Percentiles rank a stretch among this genome's conserved stretches.
Evolutionary conservation across 2,329 filamentous ascomycete species (phyloP).

Genomic region (Fonsecaea multimorphosa): DNA sequence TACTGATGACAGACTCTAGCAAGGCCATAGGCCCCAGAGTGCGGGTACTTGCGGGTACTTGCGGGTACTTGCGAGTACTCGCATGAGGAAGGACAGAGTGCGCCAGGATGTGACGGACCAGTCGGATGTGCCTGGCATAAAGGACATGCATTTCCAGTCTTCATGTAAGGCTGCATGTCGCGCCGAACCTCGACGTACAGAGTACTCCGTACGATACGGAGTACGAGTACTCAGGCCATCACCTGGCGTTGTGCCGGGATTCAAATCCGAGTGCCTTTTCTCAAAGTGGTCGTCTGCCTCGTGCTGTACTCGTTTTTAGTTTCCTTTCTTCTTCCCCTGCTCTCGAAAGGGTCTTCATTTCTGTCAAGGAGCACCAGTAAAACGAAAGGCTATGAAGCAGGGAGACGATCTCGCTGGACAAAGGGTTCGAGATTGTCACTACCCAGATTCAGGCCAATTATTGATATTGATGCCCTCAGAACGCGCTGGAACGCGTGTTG

Average conservation of each 20-base stretch:
- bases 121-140: neutral
- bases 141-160: neutral
- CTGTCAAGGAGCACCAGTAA: neutral
- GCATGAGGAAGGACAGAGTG: neutral
- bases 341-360: neutral
- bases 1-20: neutral
- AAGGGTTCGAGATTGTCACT: neutral
- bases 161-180: neutral
- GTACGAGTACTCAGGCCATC: neutral
- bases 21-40: neutral
- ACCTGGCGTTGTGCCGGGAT: neutral
- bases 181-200: neutral
- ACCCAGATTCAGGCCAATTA: neutral
- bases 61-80: too few species aligned
- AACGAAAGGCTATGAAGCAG: neutral
- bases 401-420: neutral
- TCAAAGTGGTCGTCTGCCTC: neutral
- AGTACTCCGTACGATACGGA: neutral
- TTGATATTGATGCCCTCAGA: neutral
- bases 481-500: slow-evolving; percentile 19
- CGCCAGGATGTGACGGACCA: neutral
- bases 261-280: neutral
- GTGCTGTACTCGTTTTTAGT: neutral
- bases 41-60: neutral
- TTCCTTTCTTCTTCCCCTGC: neutral